Base-by-base conservation (phyloP, 2,329 filamentous ascomycete species). In the Calonectria pteridis region DNA sequence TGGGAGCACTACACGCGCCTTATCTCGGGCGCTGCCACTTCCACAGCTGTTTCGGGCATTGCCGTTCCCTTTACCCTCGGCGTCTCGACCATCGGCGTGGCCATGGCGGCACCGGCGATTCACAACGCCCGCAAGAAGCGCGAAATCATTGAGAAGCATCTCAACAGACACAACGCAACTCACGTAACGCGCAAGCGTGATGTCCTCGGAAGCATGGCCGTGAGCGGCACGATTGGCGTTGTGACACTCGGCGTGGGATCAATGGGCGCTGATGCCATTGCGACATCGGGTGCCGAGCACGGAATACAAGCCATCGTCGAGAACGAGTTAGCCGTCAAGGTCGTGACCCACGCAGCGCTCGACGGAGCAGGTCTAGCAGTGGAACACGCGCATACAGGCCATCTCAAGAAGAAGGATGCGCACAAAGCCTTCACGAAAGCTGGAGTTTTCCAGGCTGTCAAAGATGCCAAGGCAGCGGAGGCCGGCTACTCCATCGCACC, bases 1-100 rank as follows among this genome's bases (percentile, higher is more conserved):
- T 86, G 85, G 85, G 81, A 86, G 69, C 85, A 86, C 75, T 86
- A 87, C 58, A 86, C 85, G 6, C 83, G 85, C 20, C 82, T 85
- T 4, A 82, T 87, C 10, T 81, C 85, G 0, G 82, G 84, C 16
- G 84, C 84, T 43, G 84, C 85, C 6, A 86, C 85, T 0, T 84
- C 81, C 6, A 86, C 84, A n/a, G 83, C 84, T 0, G 81, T 86
- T 5, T 84, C 83, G 3, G 83, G 85, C 0, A 70, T 85, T 4
- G 84, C 86, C 18, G 78, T 85, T 1, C 85, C 85, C 7, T 69
- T 85, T 16, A 86, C 85, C 0, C 78, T 82, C 2, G 85, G 85
- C 0, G 80, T 87, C 1, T 86, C 84, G 0, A 81, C 83, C 1
- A 82, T 86, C 9, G 85, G 85, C 1, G 80, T 86, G 2, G 84